These are phyloP conservation scores for Colletotrichum sp. DNA, from an alignment of 2,329 filamentous ascomycete species.

Conservation along the genomic window DNA sequence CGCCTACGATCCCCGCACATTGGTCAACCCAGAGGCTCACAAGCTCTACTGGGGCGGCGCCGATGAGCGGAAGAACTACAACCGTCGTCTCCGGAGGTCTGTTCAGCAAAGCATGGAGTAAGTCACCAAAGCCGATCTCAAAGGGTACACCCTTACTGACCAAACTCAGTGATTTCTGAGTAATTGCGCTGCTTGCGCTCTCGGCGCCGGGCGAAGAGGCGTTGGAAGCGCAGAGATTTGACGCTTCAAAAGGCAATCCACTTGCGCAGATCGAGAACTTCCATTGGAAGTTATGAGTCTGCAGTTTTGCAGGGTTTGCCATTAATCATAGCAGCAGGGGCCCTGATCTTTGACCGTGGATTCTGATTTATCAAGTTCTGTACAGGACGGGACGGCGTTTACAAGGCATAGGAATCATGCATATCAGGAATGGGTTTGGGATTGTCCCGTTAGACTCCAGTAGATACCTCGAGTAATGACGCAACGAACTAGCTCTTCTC, in stretches of 20 bases:
- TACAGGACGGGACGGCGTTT: slow-evolving; percentile 13
- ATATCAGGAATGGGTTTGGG: slow-evolving; percentile 18
- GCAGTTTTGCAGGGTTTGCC: not conserved
- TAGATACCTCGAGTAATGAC: slow-evolving; percentile 22
- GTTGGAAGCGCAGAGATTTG: not conserved
- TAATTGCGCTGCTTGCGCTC: not conserved
- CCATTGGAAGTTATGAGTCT: not conserved
- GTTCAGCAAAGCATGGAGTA: slow-evolving; percentile 74
- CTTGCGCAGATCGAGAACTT: not conserved
- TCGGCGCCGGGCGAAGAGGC: not conserved
- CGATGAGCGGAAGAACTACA: slow-evolving; percentile 85
- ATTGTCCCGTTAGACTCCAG: slow-evolving; percentile 17
- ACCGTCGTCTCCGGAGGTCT: slow-evolving; percentile 77
- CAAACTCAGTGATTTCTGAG: slow-evolving; percentile 7
- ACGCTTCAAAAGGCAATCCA: not conserved
- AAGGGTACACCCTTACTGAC: not conserved
- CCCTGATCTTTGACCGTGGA: not conserved
- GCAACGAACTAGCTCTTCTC: slow-evolving; percentile 12
- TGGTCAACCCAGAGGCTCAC: slow-evolving; percentile 85
- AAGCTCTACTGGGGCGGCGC: slow-evolving; percentile 84
- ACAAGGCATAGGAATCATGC: slow-evolving; percentile 14
- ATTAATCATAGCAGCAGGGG: not conserved
- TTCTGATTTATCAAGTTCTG: slow-evolving; percentile 7
- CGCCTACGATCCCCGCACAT: slow-evolving; percentile 86
- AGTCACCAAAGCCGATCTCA: slow-evolving; percentile 24